Evolutionary conservation across 2,329 filamentous ascomycete genomes (phyloP), one percentile per base, ranked within the genome.

Genomic region (Trichoderma cornu-damae): DNA sequence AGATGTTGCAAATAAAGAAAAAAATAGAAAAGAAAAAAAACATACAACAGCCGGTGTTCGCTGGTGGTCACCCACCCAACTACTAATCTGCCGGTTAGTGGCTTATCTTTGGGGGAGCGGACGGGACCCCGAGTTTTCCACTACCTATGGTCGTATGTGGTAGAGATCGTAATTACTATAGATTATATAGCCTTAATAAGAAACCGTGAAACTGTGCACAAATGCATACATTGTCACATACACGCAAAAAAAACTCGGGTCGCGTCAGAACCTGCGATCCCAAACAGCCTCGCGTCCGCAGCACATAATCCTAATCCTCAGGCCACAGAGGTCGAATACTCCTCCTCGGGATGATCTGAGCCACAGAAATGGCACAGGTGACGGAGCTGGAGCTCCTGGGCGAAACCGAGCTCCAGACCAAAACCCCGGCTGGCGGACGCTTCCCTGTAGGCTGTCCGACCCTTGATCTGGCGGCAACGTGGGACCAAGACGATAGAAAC

Each of bases 381-480:
- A 65, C 59, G 57, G 58, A 59, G 48, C 74, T 84, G 60, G 63
- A 74, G 61, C 74, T 80, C 44, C 70, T 81, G 61, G 81, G 81
- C 71, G 79, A 85, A 67, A 84, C 82, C 63, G 75, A 76, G 62
- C 78, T 87, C 60, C 76, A 80, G 50, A 73, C 78, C 44, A 77
- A 78, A 22, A 77, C 84, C 20, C 52, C 52, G 9, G 77, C 81
- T 35, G 73, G 77, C 34, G 75, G 78, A 11, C 53, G 58, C 46
- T 80, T 87, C 50, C 77, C 93, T 32, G 80, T 85, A 24, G 90
- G 88, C 71, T 96, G 90, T 71, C 90, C 92, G 14, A 87, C 86
- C 7, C 89, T 96, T 76, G 90, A 96, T 72, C 79, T 97, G 44
- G 79, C 88, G n/a, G 86, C 87, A 4, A 79, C 91, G 11, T 75